These are phyloP conservation scores for Pascua sp. DNA, from an alignment of 1,284 basidiomycete genomes.

Conservation along the genomic window DNA sequence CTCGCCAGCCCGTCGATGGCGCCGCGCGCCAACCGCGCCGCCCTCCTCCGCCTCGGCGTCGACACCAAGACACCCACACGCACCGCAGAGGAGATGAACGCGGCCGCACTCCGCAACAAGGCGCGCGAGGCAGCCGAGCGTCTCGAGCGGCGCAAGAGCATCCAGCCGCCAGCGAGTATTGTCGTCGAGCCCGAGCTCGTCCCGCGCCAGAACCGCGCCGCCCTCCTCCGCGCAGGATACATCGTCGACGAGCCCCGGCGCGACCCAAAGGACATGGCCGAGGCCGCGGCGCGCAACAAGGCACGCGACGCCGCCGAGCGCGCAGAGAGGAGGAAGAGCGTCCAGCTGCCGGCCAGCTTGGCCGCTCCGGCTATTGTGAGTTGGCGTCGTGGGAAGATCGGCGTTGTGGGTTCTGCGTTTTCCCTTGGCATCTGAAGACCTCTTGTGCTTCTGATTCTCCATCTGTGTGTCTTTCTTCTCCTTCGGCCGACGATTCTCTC, in stretches of 20 bases:
- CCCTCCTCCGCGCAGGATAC: slow-evolving; percentile 15
- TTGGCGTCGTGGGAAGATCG: background rate
- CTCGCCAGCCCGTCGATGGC: slow-evolving; percentile 28
- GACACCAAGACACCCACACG: slow-evolving; percentile 3
- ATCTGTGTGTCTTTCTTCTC: too few relatives aligned
- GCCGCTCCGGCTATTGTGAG: slow-evolving; percentile 12
- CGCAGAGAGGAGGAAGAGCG: slow-evolving; percentile 27
- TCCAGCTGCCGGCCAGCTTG: slow-evolving; percentile 30
- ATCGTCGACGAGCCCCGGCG: background rate
- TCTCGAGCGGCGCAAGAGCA: slow-evolving; percentile 26
- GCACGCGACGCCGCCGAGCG: slow-evolving; percentile 29
- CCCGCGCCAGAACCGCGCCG: slow-evolving; percentile 17
- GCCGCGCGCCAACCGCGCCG: slow-evolving; percentile 29
- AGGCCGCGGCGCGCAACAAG: slow-evolving; percentile 27
- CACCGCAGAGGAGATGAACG: slow-evolving; percentile 20
- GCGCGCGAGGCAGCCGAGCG: slow-evolving; percentile 25
- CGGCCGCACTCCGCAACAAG: slow-evolving; percentile 18
- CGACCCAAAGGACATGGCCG: slow-evolving; percentile 18
- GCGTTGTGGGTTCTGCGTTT: too few relatives aligned
- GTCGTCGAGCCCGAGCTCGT: slow-evolving; percentile 5
- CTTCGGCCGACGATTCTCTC: background rate
- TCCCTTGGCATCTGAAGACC: too few relatives aligned
- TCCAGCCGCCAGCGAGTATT: slow-evolving; percentile 27
- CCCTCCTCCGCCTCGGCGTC: slow-evolving; percentile 22
- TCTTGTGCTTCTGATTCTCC: too few relatives aligned